Base-by-base conservation (phyloP, 2,329 filamentous ascomycete species). In the Scopulariopsis brevicaulis region DNA sequence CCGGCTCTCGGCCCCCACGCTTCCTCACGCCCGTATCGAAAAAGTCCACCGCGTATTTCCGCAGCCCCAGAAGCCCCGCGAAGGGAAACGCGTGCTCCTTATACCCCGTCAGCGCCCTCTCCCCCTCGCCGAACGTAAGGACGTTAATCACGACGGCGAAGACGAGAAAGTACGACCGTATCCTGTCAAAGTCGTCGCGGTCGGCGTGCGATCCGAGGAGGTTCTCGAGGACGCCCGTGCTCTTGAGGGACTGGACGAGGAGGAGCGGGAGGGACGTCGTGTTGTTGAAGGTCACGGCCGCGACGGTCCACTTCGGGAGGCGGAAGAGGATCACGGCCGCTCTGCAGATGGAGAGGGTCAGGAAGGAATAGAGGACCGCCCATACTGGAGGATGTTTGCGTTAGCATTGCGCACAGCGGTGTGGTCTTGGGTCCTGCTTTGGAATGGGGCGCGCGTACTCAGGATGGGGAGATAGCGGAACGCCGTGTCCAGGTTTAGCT, bases 151-250 rank as follows among this genome's bases (percentile, higher is more conserved):
- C 73, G 58, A 85, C 85, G 3, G 83, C 78, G 62, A 83, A 86
- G 59, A 87, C 78, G 3, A 87, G 69, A 64, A 87, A 86, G 66
- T 85, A 87, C 15, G 80, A 81, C 65, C 85, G 82, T 7, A 83
- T 83, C 11, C 84, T 73, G 57, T 80, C 75, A 14, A 86, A 71
- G 0, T 1, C 68, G 63, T 2, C 70, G 72, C 67, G 75, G 63
- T 63, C 60, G 1, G 76, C 66, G 8, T 46, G 2, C 10, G 40
- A 18, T 8, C 40, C 40, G 15, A 46, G 40, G 20, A 86, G 71
- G 2, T 73, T 66, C 25, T 74, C 67, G 7, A 87, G 70, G 28
- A 85, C 80, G 2, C 81, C 82, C 0, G 84, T 83, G 35, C 71
- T 67, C 20, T 69, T 65, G n/a, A 74, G 66, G 6, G 71, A 69